A percentile compares a stretch with the other conserved stretches of the same genome.
Evolutionary conservation across 768 basidiomycete genomes (phyloP).

Genomic region (Pulveroboletus sp.): DNA sequence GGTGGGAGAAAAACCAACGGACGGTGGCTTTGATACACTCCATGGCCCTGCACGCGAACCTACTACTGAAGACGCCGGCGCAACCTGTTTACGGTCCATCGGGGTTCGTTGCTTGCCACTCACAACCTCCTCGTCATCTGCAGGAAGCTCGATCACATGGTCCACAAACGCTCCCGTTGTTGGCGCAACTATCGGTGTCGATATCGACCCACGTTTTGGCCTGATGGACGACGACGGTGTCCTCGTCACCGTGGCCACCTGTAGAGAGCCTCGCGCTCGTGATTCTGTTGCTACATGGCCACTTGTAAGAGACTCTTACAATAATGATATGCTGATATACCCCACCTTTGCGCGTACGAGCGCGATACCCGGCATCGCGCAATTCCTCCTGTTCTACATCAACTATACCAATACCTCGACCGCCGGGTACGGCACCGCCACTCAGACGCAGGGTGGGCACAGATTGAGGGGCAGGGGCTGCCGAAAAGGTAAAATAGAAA

Average conservation of each 20-base stretch:
- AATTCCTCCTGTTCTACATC: conserved; percentile 21
- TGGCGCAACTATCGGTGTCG: background rate
- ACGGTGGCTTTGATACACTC: background rate
- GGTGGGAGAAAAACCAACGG: background rate
- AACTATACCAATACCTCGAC: conserved; percentile 24
- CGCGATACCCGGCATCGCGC: conserved; percentile 13
- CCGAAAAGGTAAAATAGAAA: background rate
- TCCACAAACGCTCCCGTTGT: conserved; percentile 16
- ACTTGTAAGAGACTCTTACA: background rate
- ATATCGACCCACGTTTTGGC: background rate
- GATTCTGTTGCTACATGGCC: background rate
- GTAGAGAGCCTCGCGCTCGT: conserved; percentile 1
- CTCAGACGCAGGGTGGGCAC: background rate
- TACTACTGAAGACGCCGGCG: too few relatives aligned
- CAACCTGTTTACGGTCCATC: background rate
- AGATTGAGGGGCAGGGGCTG: conserved; percentile 7
- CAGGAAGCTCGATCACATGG: conserved; percentile 20
- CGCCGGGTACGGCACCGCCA: conserved; percentile 28
- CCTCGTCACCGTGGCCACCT: conserved; percentile 7
- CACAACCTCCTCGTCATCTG: conserved; percentile 9
- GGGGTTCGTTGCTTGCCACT: background rate
- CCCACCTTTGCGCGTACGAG: background rate
- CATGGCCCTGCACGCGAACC: background rate
- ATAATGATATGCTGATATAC: background rate
- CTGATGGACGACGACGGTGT: conserved; percentile 4